Evolutionary conservation across 2,329 filamentous ascomycete species (phyloP).

Genomic region (Colletotrichum sp.): DNA sequence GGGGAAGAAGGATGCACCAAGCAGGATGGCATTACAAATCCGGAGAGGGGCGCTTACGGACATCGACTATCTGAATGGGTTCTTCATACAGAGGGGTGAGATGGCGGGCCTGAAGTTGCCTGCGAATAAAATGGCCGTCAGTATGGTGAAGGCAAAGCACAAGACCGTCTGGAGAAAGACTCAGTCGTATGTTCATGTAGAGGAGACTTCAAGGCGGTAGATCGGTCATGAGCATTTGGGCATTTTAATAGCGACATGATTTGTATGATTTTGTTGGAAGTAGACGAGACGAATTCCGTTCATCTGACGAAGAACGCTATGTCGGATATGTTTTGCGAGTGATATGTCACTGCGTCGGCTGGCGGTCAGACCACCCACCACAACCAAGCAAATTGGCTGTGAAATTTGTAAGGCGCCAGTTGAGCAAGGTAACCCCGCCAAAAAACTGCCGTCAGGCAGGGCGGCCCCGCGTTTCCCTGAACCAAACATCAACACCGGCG

Average conservation of each 20-base stretch:
- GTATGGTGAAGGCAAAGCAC: conserved; percentile 75
- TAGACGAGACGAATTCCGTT: neutral
- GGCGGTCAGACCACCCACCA: neutral
- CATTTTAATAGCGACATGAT: neutral
- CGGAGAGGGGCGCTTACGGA: conserved; percentile 70
- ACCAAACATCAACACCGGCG: conserved; percentile 14
- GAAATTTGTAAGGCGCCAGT: conserved; percentile 4
- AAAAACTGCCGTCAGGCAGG: conserved; percentile 18
- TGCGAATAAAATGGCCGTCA: conserved; percentile 74
- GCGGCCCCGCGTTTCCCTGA: conserved; percentile 14
- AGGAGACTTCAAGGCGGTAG: conserved; percentile 34
- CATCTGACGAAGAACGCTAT: neutral
- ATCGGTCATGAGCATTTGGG: neutral
- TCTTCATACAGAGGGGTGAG: conserved; percentile 76
- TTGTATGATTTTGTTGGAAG: neutral
- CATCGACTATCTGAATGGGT: conserved; percentile 87
- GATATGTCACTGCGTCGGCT: neutral
- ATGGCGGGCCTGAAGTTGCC: conserved; percentile 75
- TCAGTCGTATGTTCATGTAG: conserved; percentile 36
- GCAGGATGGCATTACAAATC: conserved; percentile 72
- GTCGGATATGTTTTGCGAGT: neutral
- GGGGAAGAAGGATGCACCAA: conserved; percentile 56
- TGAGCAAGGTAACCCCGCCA: conserved; percentile 17
- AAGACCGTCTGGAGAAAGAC: conserved; percentile 34
- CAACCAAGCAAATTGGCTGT: neutral